These are phyloP conservation scores for Rubus parviflorus DNA, from an alignment of 306 rosid species.

Conservation along the genomic window DNA sequence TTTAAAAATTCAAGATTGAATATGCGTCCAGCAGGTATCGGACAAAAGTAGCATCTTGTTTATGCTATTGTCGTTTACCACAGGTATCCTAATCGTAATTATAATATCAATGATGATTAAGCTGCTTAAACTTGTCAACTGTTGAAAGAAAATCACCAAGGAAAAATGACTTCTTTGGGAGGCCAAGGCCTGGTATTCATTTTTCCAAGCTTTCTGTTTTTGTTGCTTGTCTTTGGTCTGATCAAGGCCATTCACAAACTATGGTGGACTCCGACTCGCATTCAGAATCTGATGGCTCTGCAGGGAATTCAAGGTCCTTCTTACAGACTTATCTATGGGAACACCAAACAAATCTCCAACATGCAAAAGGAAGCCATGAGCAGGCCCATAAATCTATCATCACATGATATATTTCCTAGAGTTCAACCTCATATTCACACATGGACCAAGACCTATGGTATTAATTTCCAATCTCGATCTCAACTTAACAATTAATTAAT, in stretches of 20 bases:
- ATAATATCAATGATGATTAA: too few relatives aligned
- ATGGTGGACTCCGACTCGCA: conserved; percentile 28
- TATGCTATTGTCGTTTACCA: too few relatives aligned
- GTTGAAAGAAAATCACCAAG: too few relatives aligned
- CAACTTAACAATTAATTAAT: background rate
- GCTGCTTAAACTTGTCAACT: too few relatives aligned
- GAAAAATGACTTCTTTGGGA: too few relatives aligned
- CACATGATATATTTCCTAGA: conserved; percentile 14
- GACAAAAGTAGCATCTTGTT: too few relatives aligned
- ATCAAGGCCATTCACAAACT: conserved; percentile 13
- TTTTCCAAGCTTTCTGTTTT: conserved; percentile 5
- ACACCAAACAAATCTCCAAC: conserved; percentile 16
- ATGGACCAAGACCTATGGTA: background rate
- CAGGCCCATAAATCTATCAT: conserved; percentile 19
- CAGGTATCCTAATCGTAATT: too few relatives aligned
- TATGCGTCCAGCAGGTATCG: too few relatives aligned
- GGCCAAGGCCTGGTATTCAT: too few relatives aligned
- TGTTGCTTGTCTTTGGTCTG: conserved; percentile 9
- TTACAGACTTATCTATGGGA: conserved; percentile 26
- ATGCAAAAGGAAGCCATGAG: conserved; percentile 25
- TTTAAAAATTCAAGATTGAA: too few relatives aligned
- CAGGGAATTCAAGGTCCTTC: conserved; percentile 30
- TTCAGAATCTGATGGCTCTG: conserved; percentile 6
- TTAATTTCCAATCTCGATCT: background rate
- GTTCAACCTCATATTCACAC: conserved; percentile 23